A percentile compares a stretch with the other conserved stretches of the same genome.
phyloP scores from a whole-genome alignment of 345 rosid genomes.

The Lenwebbia sp. region DNA sequence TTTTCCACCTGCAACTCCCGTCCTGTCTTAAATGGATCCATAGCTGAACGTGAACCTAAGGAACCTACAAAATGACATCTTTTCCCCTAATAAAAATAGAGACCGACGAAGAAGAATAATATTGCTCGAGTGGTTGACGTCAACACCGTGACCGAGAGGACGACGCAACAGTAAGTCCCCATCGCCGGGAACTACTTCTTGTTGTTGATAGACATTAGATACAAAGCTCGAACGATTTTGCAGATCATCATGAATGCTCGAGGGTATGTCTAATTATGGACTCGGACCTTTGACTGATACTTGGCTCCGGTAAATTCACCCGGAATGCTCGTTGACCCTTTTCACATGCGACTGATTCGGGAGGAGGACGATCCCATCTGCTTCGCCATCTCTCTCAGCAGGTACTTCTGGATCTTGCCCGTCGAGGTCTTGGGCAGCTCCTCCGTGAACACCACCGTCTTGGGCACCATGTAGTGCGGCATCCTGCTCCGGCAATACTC shows the following conservation, averaged over 20 bases:
- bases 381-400: slow-evolving; percentile 4
- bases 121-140: neutral
- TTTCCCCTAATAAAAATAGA: neutral
- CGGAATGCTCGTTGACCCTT: neutral
- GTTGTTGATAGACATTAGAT: neutral
- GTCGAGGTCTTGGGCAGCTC: slow-evolving; percentile 17
- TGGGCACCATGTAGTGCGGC: slow-evolving; percentile 13
- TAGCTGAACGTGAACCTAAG: neutral
- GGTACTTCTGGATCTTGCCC: slow-evolving; percentile 11
- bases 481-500: slow-evolving; percentile 6
- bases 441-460: slow-evolving; percentile 11
- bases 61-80: neutral
- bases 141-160: neutral
- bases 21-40: neutral
- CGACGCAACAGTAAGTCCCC: no score
- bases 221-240: neutral
- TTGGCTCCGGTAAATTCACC: neutral
- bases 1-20: neutral
- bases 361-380: slow-evolving; percentile 9
- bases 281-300: neutral
- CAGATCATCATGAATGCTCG: neutral
- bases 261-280: neutral
- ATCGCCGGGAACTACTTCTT: neutral
- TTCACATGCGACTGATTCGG: neutral
- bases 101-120: neutral